Conservation (phyloP, 768 basidiomycete species). For the Wakefieldia striispora region DNA sequence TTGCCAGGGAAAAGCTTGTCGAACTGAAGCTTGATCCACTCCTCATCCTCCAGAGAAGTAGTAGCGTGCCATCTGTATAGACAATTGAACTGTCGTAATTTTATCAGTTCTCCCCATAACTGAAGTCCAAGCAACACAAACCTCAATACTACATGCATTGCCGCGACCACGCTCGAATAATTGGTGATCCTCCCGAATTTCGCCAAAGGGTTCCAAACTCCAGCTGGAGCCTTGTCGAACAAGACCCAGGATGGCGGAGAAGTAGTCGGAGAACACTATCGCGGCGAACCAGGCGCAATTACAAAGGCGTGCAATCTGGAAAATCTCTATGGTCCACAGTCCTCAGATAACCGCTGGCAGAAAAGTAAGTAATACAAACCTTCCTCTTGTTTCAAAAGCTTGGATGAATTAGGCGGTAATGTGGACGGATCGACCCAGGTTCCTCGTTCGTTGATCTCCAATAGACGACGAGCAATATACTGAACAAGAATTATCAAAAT, state of each 20-base stretch:
- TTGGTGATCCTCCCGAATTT: constrained; percentile 60
- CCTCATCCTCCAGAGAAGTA: constrained; percentile 66
- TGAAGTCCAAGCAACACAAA: constrained; percentile 24
- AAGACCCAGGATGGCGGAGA: constrained; percentile 77
- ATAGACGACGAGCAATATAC: constrained; percentile 76
- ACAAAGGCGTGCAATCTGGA: constrained; percentile 75
- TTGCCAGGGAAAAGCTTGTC: constrained; percentile 52
- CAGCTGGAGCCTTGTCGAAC: constrained; percentile 72
- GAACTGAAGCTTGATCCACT: constrained; percentile 59
- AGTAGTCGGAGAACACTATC: constrained; percentile 82
- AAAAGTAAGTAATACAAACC: constrained; percentile 16
- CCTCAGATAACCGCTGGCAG: neutral
- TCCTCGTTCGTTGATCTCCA: constrained; percentile 79
- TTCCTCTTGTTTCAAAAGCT: constrained; percentile 56
- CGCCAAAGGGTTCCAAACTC: constrained; percentile 74
- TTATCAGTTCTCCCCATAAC: neutral
- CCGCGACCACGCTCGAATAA: constrained; percentile 78
- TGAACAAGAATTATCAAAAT: constrained; percentile 25
- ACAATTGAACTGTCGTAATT: constrained; percentile 66
- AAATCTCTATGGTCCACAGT: constrained; percentile 53
- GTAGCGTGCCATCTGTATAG: constrained; percentile 87
- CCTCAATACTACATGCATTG: constrained; percentile 82
- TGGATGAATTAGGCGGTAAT: constrained; percentile 33
- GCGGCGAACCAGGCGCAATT: constrained; percentile 81
- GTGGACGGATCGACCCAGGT: constrained; percentile 55